Percentiles rank a stretch among this genome's conserved stretches.
phyloP scores from a whole-genome alignment of 208 protist genomes.

The Trypanosoma scelopori region DNA sequence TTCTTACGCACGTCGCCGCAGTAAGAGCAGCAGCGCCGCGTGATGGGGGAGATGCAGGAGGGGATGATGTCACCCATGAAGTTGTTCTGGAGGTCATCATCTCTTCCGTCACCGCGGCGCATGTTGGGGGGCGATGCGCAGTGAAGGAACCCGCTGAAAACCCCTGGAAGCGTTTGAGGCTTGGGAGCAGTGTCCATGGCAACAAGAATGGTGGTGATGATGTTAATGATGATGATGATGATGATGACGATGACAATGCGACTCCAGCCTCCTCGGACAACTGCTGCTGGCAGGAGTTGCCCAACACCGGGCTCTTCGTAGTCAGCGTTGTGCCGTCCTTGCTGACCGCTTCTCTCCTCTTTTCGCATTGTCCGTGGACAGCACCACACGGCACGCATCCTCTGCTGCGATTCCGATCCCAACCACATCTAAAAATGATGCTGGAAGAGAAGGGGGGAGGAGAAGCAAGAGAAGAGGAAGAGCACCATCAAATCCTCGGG shows the following conservation, averaged over 20 bases:
- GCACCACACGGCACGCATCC: slow-evolving; percentile 19
- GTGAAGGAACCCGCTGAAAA: not conserved
- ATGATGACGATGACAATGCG: not conserved
- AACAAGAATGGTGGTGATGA: too few species aligned
- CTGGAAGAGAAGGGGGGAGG: slow-evolving; percentile 9
- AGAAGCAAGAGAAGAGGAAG: slow-evolving; percentile 5
- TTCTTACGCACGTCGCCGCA: slow-evolving; percentile 57
- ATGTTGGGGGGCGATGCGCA: slow-evolving; percentile 13
- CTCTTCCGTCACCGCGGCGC: slow-evolving; percentile 69
- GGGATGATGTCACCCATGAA: not conserved
- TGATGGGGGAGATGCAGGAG: not conserved
- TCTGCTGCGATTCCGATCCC: slow-evolving; percentile 63
- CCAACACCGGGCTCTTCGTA: slow-evolving; percentile 59
- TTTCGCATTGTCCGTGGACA: slow-evolving; percentile 39
- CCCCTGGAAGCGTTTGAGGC: slow-evolving; percentile 10
- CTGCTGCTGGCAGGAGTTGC: slow-evolving; percentile 67
- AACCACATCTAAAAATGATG: slow-evolving; percentile 25
- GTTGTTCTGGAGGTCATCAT: slow-evolving; percentile 61
- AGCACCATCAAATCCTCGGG: not conserved
- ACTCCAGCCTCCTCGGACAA: not conserved
- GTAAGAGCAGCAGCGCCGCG: too few species aligned
- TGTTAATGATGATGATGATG: slow-evolving; percentile 1
- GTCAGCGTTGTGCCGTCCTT: slow-evolving; percentile 20
- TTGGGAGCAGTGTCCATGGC: not conserved
- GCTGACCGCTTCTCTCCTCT: not conserved